These are phyloP conservation scores for Schizophyllum amplum DNA, from an alignment of 1,284 basidiomycete genomes.

Conservation along the genomic window DNA sequence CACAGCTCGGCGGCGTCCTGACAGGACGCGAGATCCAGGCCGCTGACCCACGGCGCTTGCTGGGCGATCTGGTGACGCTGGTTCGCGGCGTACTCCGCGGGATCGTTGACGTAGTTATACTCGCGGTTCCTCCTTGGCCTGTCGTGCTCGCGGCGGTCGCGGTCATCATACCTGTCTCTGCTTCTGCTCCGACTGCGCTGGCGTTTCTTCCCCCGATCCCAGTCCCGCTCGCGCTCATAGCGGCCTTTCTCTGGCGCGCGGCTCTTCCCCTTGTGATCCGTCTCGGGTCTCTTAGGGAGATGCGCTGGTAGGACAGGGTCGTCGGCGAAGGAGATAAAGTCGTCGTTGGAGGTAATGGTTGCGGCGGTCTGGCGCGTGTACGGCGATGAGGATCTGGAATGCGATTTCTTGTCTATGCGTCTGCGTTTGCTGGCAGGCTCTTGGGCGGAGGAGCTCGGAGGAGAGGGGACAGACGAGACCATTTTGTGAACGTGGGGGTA, in stretches of 20 bases:
- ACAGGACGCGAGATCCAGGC: conserved; percentile 9
- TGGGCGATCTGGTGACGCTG: not conserved
- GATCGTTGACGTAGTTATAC: not conserved
- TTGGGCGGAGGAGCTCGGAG: not conserved
- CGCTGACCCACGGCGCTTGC: not conserved
- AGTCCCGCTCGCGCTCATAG: not conserved
- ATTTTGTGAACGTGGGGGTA: no score
- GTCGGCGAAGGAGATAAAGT: not conserved
- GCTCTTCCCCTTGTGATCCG: not conserved
- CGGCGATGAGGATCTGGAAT: not conserved
- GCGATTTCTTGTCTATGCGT: not conserved
- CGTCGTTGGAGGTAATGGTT: not conserved
- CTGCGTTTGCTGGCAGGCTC: not conserved
- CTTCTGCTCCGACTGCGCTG: not conserved
- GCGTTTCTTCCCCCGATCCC: not conserved
- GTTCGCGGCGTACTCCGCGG: not conserved
- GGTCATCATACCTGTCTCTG: not conserved
- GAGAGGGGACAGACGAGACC: not conserved
- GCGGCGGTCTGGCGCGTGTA: not conserved
- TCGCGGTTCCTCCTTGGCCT: not conserved
- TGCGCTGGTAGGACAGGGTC: not conserved
- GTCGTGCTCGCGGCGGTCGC: not conserved
- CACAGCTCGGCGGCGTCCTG: conserved; percentile 14
- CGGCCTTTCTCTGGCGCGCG: not conserved
- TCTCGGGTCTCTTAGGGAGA: no score